Evolutionary conservation across 1,284 basidiomycete genomes (phyloP), one percentile per base, ranked within the genome.

Genomic region (Cutaneotrichosporon dermatis): DNA sequence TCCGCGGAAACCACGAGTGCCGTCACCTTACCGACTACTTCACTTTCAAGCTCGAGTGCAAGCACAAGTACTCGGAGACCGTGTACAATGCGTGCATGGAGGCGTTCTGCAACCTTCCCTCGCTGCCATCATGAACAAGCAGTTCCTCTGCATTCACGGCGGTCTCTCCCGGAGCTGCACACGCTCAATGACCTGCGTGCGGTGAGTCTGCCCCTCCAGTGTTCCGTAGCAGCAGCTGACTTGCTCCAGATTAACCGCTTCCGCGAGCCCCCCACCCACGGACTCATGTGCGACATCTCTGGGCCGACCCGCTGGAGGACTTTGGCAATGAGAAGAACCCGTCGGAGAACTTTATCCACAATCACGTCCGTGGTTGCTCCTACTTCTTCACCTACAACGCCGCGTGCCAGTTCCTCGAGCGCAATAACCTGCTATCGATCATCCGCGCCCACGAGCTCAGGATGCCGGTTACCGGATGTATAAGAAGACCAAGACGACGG

Each of bases 1-100:
- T 99, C 25, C 88, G 95, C 51, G 95, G 95, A 16, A 99, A 99
- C 79, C 95, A 99, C 80, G 95, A 99, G 82, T 99, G 95, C 73
- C 86, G 88, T 51, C 93, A 97, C 79, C 82, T 97, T 61, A 97
- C 93, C 9, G 92, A 95, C 79, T 96, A 95, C 79, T 96, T 97
- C 75, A 96, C 93, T 25, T 97, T 96, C 83, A 94, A 93, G 80
- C 87, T 91, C 57, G 93, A 94, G 80, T 93, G 90, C 82, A 92
- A 92, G 79, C 91, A 93, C 82, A 94, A 93, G 79, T 94, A 94
- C 78, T 92, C 89, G 1, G 91, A 93, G 69, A 84, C 85, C 33
- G 84, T 94, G 58, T 94, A 93, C 76, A 89, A 94, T 65, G 89
- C 88, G 34, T 90, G 88, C 81, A 92, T 92, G 88, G 89, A 93